Base-by-base conservation (phyloP, 2,329 filamentous ascomycete genomes). In the Aaosphaeria pasadenensis region DNA sequence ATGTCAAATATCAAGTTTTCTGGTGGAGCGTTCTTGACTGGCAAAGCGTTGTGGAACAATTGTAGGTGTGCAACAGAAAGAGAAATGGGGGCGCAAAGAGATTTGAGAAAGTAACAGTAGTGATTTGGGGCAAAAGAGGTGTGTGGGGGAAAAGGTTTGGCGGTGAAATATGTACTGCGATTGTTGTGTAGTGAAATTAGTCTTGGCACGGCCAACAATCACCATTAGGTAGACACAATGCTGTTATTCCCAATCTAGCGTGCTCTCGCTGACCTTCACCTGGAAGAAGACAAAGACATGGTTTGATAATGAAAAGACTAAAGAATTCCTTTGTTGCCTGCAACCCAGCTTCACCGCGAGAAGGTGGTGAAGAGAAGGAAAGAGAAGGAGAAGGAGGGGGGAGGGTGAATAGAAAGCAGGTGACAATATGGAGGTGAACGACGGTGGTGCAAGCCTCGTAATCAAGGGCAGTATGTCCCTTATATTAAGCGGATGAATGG, bases 401-500 rank as follows among this genome's bases (percentile, higher is more conserved):
- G 45, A 51, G 55, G 52, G 40, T 43, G 50, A 49, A 46, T 43
- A 44, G 48, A 46, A 48, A 46, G 53, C 55, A 55, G 47, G 49
- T 9, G 33, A n/a, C n/a, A 45, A 52, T 48, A 44, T 53, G 24
- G 47, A 45, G 50, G 51, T 55, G 50, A 54, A 43, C 53, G 54
- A n/a, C 39, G 59, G 48, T 54, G 51, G 44, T 44, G 47, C 30
- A 30, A 35, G 32, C 49, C 56, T 36, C 33, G 33, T 36, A 36
- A 9, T 36, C 33, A 9, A 36, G 33, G 33, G 33, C 33, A 3
- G 9, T 9, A 9, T n/a, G n/a, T 36, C 33, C 33, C n/a, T 61
- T 65, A 64, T 66, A 67, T 68, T 49, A 63, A 53, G 55, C 55
- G 54, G 54, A 36, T 57, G 57, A 60, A 60, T 52, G 45, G 53